Evolutionary conservation across 2,329 filamentous ascomycete species (phyloP).

Genomic region (Neurospora crassa): DNA sequence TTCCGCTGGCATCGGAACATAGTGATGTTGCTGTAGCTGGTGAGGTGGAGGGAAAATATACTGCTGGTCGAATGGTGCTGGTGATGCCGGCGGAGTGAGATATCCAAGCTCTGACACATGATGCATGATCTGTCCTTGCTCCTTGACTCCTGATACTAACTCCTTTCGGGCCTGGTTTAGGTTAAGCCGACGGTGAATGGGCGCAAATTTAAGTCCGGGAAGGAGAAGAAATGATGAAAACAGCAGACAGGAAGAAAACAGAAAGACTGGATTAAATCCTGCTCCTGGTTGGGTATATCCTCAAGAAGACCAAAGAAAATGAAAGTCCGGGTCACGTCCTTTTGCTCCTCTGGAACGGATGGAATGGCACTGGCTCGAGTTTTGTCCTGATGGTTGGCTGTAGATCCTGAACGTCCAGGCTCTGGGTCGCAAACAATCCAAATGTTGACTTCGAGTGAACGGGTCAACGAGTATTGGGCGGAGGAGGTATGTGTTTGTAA

Average conservation of each 20-base stretch:
- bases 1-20: constrained; percentile 59
- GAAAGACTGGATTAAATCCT: constrained; percentile 5
- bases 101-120: constrained; percentile 47
- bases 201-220: constrained; percentile 5
- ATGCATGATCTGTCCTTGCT: constrained; percentile 41
- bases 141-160: constrained; percentile 13
- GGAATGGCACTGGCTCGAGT: constrained; percentile 2
- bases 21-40: constrained; percentile 33
- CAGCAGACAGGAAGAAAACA: constrained; percentile 9
- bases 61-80: constrained; percentile 38
- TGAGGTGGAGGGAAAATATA: constrained; percentile 29
- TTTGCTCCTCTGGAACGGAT: constrained; percentile 17
- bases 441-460: constrained; percentile 39
- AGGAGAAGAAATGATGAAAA: constrained; percentile 8
- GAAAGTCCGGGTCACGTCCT: constrained; percentile 8
- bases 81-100: constrained; percentile 49
- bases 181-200: constrained; percentile 2
- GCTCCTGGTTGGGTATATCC: background rate
- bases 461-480: constrained; percentile 29
- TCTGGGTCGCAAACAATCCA: constrained; percentile 13
- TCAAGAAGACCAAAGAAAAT: constrained; percentile 2
- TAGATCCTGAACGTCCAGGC: constrained; percentile 5
- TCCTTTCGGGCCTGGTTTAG: constrained; percentile 6
- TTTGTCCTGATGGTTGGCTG: constrained; percentile 10
- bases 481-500: background rate